Evolutionary conservation across 345 rosid species (phyloP), one percentile per base, ranked within the genome.

Genomic region (Acer campestre): DNA sequence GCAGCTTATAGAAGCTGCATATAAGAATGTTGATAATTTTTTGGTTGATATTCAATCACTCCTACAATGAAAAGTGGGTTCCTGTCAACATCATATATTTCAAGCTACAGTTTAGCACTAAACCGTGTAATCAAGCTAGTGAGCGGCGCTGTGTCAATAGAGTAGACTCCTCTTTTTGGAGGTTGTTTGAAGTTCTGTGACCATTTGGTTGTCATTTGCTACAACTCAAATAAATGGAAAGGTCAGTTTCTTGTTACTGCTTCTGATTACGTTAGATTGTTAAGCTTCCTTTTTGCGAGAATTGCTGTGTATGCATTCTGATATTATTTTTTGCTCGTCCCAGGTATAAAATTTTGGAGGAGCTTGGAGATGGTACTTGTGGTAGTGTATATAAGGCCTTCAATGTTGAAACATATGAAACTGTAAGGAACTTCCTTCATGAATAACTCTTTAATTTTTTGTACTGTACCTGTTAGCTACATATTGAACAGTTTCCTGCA

Each of bases 341-440:
- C 85, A 95, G 98, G 85, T 95, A 92, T 81, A 91, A 81, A 87
- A 80, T 95, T 81, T 86, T 85, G 68, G 93, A 90, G 85, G 98
- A 95, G 89, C 92, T 95, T 75, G 98, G 98, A 74, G 92, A 93
- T 86, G 98, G 98, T 86, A 92, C 98, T 20, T 95, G 98, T 79
- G 98, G 97, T 82, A 80, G 92, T 77, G 98, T 95, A 56, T 95
- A 87, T 84, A 93, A 90, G 79, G 98, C 97, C 74, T 77, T 93
- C 73, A 91, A 90, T 82, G 82, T 76, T 38, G 95, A 90, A 81
- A 88, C 97, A 17, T 82, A 79, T 76, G 98, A 95, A 84, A 90
- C 82, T 81, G 98, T 94, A 85, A 82, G 90, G 73, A 85, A 58
- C 68, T 70, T 40, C 10, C 31, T 65, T 44, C 62, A 35, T 61